Percentiles rank a stretch among this genome's conserved stretches.
Evolutionary conservation across 2,329 filamentous ascomycete species (phyloP).

Genomic region (Neofusicoccum parvum): DNA sequence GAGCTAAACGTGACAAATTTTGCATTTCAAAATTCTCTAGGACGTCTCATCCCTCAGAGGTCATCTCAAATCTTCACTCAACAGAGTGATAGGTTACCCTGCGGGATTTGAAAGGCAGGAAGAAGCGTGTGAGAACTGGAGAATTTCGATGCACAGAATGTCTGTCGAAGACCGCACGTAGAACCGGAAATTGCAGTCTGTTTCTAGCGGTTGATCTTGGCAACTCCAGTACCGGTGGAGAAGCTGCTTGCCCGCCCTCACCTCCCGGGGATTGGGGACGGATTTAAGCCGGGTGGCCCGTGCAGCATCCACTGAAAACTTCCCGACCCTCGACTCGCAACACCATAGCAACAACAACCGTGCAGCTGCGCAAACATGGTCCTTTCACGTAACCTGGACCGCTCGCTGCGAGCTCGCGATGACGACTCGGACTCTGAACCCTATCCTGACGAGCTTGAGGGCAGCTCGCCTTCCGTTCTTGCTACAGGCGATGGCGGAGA

Average conservation of each 20-base stretch:
- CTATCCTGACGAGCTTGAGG: constrained; percentile 44
- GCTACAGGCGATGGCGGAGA: constrained; percentile 39
- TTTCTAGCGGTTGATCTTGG: too few relatives aligned
- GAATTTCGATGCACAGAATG: too few relatives aligned
- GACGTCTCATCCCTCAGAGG: too few relatives aligned
- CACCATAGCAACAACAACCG: not conserved
- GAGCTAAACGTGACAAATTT: too few relatives aligned
- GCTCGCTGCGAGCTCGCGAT: constrained; percentile 36
- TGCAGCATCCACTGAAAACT: constrained; percentile 12
- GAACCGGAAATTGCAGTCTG: too few relatives aligned
- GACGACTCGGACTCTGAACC: constrained; percentile 41
- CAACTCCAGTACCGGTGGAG: not conserved
- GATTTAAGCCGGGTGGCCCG: not conserved
- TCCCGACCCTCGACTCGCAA: not conserved
- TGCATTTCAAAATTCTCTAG: too few relatives aligned
- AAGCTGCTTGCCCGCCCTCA: not conserved
- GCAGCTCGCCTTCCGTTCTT: constrained; percentile 44
- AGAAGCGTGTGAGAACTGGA: too few relatives aligned
- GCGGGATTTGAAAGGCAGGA: too few relatives aligned
- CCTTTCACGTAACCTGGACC: constrained; percentile 38
- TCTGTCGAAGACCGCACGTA: too few relatives aligned
- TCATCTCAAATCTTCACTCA: too few relatives aligned
- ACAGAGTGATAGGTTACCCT: too few relatives aligned
- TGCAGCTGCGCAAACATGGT: constrained; percentile 28
- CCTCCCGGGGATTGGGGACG: not conserved